phyloP scores from a whole-genome alignment of 495 filamentous ascomycete species.

The Cryomyces minteri region DNA sequence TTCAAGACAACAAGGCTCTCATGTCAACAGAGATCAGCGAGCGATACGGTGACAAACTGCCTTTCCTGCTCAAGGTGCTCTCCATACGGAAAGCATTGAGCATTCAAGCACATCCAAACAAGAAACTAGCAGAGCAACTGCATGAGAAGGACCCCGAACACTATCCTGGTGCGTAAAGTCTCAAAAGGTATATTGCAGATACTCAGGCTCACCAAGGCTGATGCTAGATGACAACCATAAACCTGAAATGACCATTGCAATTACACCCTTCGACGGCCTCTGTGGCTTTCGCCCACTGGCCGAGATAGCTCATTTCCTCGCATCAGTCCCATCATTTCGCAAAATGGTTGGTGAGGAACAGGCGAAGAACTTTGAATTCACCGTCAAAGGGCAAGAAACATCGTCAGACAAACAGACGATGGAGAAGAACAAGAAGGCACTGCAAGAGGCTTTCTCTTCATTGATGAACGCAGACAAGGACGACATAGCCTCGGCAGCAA shows the following conservation, averaged over 20 bases:
- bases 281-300: conserved; percentile 82
- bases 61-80: conserved; percentile 95
- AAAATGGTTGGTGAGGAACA: conserved; percentile 54
- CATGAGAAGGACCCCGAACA: conserved; percentile 77
- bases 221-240: conserved; percentile 88
- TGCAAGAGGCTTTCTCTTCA: conserved; percentile 52
- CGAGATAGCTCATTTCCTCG: conserved; percentile 77
- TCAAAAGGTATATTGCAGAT: neutral
- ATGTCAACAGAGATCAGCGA: conserved; percentile 52
- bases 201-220: neutral
- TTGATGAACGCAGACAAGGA: conserved; percentile 62
- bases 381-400: conserved; percentile 45
- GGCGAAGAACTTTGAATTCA: conserved; percentile 46
- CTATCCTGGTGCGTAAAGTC: conserved; percentile 46
- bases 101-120: conserved; percentile 96
- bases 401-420: conserved; percentile 37
- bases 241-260: conserved; percentile 95
- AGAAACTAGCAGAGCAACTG: conserved; percentile 82
- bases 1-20: conserved; percentile 72
- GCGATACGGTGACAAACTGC: conserved; percentile 60
- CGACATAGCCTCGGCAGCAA: conserved; percentile 41
- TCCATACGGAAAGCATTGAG: conserved; percentile 86
- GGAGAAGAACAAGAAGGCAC: conserved; percentile 56
- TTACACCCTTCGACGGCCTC: conserved; percentile 88
- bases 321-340: conserved; percentile 51